These are phyloP conservation scores for Bolboschoenoplectus hybrid DNA, from an alignment of 202 grass and related monocot species.

Conservation along the genomic window DNA sequence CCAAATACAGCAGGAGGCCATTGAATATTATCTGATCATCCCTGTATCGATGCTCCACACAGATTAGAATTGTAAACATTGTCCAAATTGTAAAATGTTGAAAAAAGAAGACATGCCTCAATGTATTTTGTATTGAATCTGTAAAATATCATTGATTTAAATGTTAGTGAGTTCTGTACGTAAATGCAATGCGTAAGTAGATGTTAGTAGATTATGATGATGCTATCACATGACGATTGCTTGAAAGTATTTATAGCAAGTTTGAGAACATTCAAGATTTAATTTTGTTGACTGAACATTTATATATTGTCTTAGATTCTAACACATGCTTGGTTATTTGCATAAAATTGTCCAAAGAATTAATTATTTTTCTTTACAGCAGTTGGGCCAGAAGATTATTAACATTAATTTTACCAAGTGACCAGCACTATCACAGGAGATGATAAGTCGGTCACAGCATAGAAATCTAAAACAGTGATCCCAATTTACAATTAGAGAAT, in stretches of 20 bases:
- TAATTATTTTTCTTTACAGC: not conserved
- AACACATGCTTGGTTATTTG: no score
- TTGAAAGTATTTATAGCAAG: no score
- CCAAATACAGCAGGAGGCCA: constrained; percentile 57
- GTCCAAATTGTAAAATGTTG: not conserved
- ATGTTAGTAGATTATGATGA: no score
- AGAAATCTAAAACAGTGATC: not conserved
- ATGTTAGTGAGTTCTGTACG: not conserved
- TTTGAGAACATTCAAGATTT: no score
- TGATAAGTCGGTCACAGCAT: not conserved
- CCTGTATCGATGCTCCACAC: constrained; percentile 42
- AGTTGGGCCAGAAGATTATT: not conserved
- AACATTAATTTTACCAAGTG: not conserved
- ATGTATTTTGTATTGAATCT: not conserved
- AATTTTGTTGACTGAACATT: no score
- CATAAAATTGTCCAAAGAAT: not conserved
- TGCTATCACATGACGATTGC: no score
- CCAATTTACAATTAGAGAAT: not conserved
- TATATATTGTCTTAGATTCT: no score
- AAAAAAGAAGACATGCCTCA: not conserved
- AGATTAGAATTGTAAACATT: not conserved
- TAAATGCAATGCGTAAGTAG: no score
- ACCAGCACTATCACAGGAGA: not conserved
- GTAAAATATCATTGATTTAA: not conserved
- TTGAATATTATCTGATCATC: constrained; percentile 94